A percentile compares a stretch with the other conserved stretches of the same genome.
Conservation (phyloP, 164 flowering plant genomes). For the Chloranthus sessilifolius region DNA sequence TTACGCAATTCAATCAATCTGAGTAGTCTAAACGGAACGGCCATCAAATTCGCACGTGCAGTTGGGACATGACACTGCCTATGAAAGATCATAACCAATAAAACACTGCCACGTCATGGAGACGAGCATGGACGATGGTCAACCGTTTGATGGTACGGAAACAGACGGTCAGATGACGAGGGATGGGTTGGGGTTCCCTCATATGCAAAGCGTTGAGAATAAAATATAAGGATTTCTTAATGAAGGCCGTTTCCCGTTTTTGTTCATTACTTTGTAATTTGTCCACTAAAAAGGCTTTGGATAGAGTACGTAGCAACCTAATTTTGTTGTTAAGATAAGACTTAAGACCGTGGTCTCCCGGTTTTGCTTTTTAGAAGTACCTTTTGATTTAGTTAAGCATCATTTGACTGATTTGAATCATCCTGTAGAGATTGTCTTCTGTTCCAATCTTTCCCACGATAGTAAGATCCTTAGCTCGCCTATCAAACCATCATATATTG, state of each 20-base stretch:
- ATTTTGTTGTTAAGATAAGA: not conserved
- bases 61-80: constrained; percentile 3
- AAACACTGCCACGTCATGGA: constrained; percentile 2
- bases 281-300: too few species aligned
- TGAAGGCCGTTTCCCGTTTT: not conserved
- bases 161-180: constrained; percentile 7
- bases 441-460: too few species aligned
- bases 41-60: constrained; percentile 23
- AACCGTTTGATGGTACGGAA: constrained; percentile 9
- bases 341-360: not conserved
- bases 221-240: constrained; percentile 1
- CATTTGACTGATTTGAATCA: too few species aligned
- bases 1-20: too few species aligned
- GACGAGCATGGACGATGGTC: not conserved
- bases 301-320: too few species aligned
- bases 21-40: too few species aligned
- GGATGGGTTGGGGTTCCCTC: constrained; percentile 17
- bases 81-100: constrained; percentile 1
- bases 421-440: too few species aligned
- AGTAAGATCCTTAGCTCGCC: too few species aligned
- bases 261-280: too few species aligned
- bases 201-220: constrained; percentile 6
- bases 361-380: constrained; percentile 3
- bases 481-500: too few species aligned
- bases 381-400: too few species aligned